These are phyloP conservation scores for Tephrocybe rancida DNA, from an alignment of 768 basidiomycete genomes.

Conservation along the genomic window DNA sequence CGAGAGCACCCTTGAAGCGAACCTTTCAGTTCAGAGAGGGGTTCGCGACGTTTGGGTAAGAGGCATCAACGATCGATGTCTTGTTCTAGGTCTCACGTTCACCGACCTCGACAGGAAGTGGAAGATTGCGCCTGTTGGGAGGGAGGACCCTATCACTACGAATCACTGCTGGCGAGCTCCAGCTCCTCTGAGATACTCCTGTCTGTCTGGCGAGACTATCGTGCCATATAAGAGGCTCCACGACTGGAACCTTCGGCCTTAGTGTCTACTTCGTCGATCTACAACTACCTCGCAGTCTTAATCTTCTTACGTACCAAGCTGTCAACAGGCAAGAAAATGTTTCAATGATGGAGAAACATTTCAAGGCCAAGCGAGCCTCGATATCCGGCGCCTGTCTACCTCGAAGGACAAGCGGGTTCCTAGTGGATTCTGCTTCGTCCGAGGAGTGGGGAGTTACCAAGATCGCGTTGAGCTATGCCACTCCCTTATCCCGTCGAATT, in stretches of 20 bases:
- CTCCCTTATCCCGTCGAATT: constrained; percentile 9
- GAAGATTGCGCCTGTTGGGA: too few species aligned
- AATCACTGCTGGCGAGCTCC: too few species aligned
- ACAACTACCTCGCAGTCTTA: too few species aligned
- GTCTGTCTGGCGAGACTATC: too few species aligned
- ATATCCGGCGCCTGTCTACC: background rate
- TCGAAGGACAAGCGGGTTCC: constrained; percentile 1
- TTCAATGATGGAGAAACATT: background rate
- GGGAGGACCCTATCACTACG: too few species aligned
- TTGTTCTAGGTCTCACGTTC: background rate
- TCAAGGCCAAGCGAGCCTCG: background rate
- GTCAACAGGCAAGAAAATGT: too few species aligned
- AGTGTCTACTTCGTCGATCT: too few species aligned
- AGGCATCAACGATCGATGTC: background rate
- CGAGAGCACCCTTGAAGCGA: too few species aligned
- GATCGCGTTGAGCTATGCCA: constrained; percentile 1
- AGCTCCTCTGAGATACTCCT: too few species aligned
- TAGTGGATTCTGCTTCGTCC: constrained; percentile 13
- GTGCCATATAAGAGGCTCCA: background rate
- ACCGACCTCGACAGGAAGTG: background rate
- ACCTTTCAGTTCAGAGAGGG: background rate
- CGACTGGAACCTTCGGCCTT: background rate
- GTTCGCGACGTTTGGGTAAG: too few species aligned
- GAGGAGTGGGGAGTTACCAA: constrained; percentile 3
- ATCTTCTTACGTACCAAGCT: too few species aligned